phyloP scores from a whole-genome alignment of 208 protist genomes.

The Trypanosoma vivax region DNA sequence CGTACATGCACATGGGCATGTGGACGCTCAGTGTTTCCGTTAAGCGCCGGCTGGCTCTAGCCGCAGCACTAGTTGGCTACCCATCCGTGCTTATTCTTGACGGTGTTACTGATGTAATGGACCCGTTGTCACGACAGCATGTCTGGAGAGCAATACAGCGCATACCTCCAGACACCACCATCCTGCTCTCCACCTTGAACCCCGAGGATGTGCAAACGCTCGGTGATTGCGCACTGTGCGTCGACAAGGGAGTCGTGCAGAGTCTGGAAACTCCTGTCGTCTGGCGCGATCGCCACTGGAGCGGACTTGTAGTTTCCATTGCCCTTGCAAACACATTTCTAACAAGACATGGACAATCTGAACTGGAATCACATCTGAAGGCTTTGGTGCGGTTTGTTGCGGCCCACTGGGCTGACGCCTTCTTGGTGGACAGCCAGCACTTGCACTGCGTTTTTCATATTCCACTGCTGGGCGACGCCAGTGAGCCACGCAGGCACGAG shows the following conservation, averaged over 20 bases:
- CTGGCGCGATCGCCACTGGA: neutral
- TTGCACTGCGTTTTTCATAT: slow-evolving; percentile 16
- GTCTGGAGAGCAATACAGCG: slow-evolving; percentile 32
- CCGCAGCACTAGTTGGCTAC: slow-evolving; percentile 36
- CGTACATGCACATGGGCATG: slow-evolving; percentile 6
- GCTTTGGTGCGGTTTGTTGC: slow-evolving; percentile 3
- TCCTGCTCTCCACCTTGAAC: slow-evolving; percentile 43
- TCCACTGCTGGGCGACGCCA: too few relatives aligned
- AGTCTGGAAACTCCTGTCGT: slow-evolving; percentile 32
- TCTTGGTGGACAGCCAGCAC: slow-evolving; percentile 5
- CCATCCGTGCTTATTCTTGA: slow-evolving; percentile 38
- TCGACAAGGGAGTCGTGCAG: slow-evolving; percentile 39
- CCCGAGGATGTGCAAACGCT: slow-evolving; percentile 49
- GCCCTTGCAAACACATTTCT: neutral
- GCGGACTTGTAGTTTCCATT: slow-evolving; percentile 11
- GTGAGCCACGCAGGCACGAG: too few relatives aligned
- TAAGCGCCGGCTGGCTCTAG: slow-evolving; percentile 14
- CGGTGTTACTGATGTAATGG: slow-evolving; percentile 33
- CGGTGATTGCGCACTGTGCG: slow-evolving; percentile 24
- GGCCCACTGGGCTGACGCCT: slow-evolving; percentile 4
- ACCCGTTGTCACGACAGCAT: slow-evolving; percentile 20
- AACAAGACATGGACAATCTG: neutral
- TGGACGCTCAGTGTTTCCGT: neutral
- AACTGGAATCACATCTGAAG: neutral
- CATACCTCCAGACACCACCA: slow-evolving; percentile 6